phyloP scores from a whole-genome alignment of 768 basidiomycete species.

The Phanerochaete carnosa region DNA sequence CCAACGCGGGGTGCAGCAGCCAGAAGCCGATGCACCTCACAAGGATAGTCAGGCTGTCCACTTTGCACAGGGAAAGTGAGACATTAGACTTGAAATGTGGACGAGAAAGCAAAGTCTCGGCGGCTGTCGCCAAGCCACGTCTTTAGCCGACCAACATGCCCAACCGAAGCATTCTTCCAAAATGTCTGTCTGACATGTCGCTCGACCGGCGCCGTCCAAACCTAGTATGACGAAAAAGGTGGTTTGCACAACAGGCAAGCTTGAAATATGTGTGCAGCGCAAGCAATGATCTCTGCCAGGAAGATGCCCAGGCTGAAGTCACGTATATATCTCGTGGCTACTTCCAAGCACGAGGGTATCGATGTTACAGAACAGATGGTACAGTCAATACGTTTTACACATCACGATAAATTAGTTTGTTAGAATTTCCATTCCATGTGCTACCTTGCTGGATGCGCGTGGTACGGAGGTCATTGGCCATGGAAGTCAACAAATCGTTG shows the following conservation, averaged over 20 bases:
- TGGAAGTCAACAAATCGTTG: constrained; percentile 1
- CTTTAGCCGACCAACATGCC: no score
- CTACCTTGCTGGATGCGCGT: not conserved
- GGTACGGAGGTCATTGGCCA: not conserved
- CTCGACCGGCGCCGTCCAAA: no score
- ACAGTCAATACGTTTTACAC: not conserved
- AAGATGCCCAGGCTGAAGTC: not conserved
- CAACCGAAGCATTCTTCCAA: no score
- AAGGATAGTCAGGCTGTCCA: not conserved
- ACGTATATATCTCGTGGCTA: no score
- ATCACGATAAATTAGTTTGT: not conserved
- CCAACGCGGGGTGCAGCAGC: not conserved
- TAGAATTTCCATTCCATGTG: not conserved
- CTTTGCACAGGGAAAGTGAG: not conserved
- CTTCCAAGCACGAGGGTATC: not conserved
- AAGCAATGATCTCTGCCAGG: not conserved
- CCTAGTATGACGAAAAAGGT: no score
- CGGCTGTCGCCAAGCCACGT: no score
- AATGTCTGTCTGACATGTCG: no score
- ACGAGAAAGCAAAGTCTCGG: not conserved
- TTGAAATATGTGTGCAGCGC: no score
- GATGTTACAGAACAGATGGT: not conserved
- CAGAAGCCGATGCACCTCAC: not conserved
- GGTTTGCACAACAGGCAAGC: no score
- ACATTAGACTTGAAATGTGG: not conserved